A percentile compares a stretch with the other conserved stretches of the same genome.
These are phyloP conservation scores for Trametes sp. DNA, from an alignment of 1,284 basidiomycete genomes.

Conservation along the genomic window DNA sequence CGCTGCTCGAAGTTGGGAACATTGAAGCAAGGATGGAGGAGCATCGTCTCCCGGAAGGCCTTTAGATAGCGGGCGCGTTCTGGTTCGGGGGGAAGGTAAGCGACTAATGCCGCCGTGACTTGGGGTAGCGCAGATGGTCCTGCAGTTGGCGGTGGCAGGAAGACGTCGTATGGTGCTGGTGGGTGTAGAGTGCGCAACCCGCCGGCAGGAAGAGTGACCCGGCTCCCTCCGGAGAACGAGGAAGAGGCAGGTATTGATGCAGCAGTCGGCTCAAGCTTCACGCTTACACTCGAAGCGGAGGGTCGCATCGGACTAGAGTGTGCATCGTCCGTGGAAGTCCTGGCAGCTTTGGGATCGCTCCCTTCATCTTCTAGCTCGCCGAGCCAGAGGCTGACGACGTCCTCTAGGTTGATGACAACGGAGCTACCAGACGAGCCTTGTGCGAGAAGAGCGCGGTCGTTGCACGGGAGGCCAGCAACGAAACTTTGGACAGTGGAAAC, in stretches of 20 bases:
- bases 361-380: conserved; percentile 33
- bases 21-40: conserved; percentile 59
- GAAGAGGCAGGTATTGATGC: conserved; percentile 40
- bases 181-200: conserved; percentile 22
- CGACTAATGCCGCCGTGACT: conserved; percentile 49
- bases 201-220: conserved; percentile 14
- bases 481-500: conserved; percentile 26
- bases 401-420: conserved; percentile 61
- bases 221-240: conserved; percentile 23
- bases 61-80: conserved; percentile 48
- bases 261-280: conserved; percentile 58
- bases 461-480: conserved; percentile 40
- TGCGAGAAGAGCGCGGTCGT: conserved; percentile 52
- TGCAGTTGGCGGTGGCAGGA: conserved; percentile 32
- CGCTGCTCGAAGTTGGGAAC: conserved; percentile 56
- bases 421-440: conserved; percentile 54
- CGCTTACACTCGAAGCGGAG: conserved; percentile 33
- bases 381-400: conserved; percentile 67
- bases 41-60: conserved; percentile 53
- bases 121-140: conserved; percentile 40
- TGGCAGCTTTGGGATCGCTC: conserved; percentile 19
- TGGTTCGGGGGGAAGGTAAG: conserved; percentile 49
- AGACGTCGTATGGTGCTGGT: conserved; percentile 32
- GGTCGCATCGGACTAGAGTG: conserved; percentile 19
- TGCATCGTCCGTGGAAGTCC: conserved; percentile 13